phyloP scores from a whole-genome alignment of 306 rosid species.

The Rosa chinensis region DNA sequence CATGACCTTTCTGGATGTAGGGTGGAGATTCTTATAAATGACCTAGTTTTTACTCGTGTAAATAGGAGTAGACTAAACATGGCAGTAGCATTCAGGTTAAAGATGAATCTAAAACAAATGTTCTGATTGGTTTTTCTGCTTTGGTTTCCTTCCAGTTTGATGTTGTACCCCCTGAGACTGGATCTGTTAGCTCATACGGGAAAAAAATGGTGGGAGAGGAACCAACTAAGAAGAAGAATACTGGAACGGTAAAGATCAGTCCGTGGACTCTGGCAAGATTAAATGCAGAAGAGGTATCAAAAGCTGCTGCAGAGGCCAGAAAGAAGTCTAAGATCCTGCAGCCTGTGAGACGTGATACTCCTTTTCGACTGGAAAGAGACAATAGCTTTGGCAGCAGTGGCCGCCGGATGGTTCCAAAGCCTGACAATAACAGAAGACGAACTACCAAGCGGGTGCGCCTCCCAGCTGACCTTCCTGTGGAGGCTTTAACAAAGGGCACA shows the following conservation, averaged over 20 bases:
- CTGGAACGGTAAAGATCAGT: slow-evolving; percentile 83
- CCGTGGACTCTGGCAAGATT: slow-evolving; percentile 96
- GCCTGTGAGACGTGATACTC: slow-evolving; percentile 66
- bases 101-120: not conserved
- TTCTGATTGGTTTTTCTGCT: slow-evolving; percentile 15
- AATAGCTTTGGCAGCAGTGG: slow-evolving; percentile 71
- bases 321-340: slow-evolving; percentile 89
- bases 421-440: slow-evolving; percentile 68
- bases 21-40: not conserved
- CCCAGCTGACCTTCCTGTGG: slow-evolving; percentile 81
- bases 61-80: not conserved
- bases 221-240: slow-evolving; percentile 64
- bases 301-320: slow-evolving; percentile 97
- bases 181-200: slow-evolving; percentile 75
- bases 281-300: slow-evolving; percentile 90
- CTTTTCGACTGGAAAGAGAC: slow-evolving; percentile 57
- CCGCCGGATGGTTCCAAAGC: slow-evolving; percentile 57
- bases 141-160: slow-evolving; percentile 59
- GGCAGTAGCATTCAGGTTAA: not conserved
- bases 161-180: slow-evolving; percentile 93
- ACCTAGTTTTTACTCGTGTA: not conserved
- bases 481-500: slow-evolving; percentile 48
- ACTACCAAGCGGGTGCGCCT: slow-evolving; percentile 69
- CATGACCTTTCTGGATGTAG: not conserved
- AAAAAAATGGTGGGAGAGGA: slow-evolving; percentile 61